Evolutionary conservation across 2,329 filamentous ascomycete species (phyloP).

Genomic region (Aspergillus sp.): DNA sequence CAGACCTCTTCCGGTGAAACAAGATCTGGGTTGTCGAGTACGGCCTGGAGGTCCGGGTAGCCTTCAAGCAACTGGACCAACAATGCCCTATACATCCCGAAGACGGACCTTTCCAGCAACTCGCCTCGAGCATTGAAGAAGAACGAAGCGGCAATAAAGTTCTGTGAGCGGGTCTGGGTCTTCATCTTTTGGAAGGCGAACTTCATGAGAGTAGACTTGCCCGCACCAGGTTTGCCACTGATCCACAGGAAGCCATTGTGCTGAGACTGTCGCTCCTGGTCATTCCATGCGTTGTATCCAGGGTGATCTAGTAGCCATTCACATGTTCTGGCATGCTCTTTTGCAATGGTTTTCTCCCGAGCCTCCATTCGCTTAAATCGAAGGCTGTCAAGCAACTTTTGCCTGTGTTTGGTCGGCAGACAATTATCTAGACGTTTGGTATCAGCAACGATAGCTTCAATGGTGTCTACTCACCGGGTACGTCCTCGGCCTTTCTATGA

Average conservation of each 20-base stretch:
- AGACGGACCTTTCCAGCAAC: conserved; percentile 21
- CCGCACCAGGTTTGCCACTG: conserved; percentile 40
- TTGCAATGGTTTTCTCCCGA: conserved; percentile 38
- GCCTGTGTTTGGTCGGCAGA: background rate
- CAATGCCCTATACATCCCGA: conserved; percentile 31
- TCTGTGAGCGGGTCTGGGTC: conserved; percentile 17
- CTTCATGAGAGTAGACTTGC: conserved; percentile 39
- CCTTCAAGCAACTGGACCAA: conserved; percentile 27
- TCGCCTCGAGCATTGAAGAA: conserved; percentile 32
- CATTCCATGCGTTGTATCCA: conserved; percentile 42
- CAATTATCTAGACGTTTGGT: background rate
- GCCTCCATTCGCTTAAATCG: conserved; percentile 44
- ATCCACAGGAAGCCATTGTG: conserved; percentile 41
- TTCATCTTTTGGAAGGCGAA: conserved; percentile 38
- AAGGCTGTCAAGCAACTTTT: background rate
- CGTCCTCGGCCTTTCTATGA: background rate
- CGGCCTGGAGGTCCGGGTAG: conserved; percentile 18
- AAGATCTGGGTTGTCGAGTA: background rate
- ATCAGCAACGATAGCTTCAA: background rate
- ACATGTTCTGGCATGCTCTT: conserved; percentile 42
- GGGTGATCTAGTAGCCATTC: conserved; percentile 41
- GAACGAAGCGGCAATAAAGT: conserved; percentile 30
- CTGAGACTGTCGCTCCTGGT: conserved; percentile 19
- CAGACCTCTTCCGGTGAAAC: background rate
- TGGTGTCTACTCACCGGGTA: too few species aligned